Conservation (phyloP, 225 moss, liverwort and hornwort species). For the Straminergon stramineum region DNA sequence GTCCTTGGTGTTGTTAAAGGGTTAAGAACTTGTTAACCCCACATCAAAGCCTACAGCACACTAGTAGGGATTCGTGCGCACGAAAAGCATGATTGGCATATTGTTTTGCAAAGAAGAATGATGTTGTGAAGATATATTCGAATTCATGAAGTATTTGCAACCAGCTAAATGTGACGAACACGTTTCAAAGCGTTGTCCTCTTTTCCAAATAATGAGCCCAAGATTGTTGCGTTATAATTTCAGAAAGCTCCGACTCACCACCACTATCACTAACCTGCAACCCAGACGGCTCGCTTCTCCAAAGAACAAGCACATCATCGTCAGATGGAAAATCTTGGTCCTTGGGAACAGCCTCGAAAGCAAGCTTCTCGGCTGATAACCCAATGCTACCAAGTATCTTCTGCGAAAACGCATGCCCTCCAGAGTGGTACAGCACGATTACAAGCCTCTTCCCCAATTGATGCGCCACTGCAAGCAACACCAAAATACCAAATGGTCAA, state of each 20-base stretch:
- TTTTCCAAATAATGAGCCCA: conserved; percentile 38
- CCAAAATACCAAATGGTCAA: not conserved
- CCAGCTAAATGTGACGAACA: not conserved
- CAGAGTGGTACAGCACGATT: conserved; percentile 35
- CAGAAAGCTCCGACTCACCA: conserved; percentile 36
- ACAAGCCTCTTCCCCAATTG: conserved; percentile 29
- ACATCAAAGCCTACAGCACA: not conserved
- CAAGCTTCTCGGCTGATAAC: conserved; percentile 35
- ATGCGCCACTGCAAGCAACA: conserved; percentile 18
- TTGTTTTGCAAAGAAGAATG: not conserved
- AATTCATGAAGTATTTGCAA: not conserved
- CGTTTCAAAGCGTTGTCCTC: conserved; percentile 8
- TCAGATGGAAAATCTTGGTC: conserved; percentile 43
- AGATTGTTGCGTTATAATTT: conserved; percentile 12
- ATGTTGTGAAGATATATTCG: not conserved
- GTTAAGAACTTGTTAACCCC: not conserved
- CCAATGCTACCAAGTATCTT: conserved; percentile 17
- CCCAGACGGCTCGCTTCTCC: conserved; percentile 7
- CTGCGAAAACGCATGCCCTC: conserved; percentile 27
- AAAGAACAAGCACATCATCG: conserved; percentile 44
- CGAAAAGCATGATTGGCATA: not conserved
- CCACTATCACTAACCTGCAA: conserved; percentile 41
- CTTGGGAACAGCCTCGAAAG: conserved; percentile 40
- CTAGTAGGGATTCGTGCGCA: not conserved
- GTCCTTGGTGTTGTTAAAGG: not conserved